Conservation (phyloP, 345 rosid genomes). For the Heritiera fomes region DNA sequence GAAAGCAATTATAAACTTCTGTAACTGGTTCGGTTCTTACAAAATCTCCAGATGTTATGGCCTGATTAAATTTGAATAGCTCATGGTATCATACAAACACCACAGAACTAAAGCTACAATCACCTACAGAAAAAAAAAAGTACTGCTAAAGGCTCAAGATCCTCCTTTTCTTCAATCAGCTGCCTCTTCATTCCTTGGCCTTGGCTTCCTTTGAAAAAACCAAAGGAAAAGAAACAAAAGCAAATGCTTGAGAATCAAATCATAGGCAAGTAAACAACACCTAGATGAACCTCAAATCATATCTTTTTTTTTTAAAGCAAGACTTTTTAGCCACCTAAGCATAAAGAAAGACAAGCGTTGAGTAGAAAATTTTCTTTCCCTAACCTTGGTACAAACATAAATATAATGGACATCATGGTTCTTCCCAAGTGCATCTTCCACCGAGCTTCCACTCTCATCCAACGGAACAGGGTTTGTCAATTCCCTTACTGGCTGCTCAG, state of each 20-base stretch:
- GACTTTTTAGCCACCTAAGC: background rate
- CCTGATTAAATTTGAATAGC: background rate
- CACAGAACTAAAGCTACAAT: conserved; percentile 10
- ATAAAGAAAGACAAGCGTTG: background rate
- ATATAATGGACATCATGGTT: conserved; percentile 79
- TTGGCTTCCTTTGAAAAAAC: conserved; percentile 27
- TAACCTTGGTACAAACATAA: conserved; percentile 66
- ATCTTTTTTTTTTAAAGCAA: background rate
- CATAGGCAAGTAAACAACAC: background rate
- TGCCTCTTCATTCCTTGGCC: conserved; percentile 24
- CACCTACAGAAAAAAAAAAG: too few species aligned
- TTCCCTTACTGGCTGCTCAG: conserved; percentile 48
- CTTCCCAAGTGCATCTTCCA: conserved; percentile 63
- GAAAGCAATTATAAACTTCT: background rate
- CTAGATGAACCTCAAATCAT: background rate
- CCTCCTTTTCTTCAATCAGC: conserved; percentile 8
- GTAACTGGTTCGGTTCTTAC: conserved; percentile 11
- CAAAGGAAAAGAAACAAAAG: background rate
- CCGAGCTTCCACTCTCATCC: conserved; percentile 52
- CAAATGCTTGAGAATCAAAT: conserved; percentile 18
- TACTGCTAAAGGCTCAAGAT: too few species aligned
- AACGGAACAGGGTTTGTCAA: conserved; percentile 62
- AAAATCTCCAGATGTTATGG: background rate
- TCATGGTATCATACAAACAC: background rate
- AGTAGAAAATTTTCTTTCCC: background rate